These are phyloP conservation scores for Penicillium parvum DNA, from an alignment of 495 filamentous ascomycete species.

Conservation along the genomic window DNA sequence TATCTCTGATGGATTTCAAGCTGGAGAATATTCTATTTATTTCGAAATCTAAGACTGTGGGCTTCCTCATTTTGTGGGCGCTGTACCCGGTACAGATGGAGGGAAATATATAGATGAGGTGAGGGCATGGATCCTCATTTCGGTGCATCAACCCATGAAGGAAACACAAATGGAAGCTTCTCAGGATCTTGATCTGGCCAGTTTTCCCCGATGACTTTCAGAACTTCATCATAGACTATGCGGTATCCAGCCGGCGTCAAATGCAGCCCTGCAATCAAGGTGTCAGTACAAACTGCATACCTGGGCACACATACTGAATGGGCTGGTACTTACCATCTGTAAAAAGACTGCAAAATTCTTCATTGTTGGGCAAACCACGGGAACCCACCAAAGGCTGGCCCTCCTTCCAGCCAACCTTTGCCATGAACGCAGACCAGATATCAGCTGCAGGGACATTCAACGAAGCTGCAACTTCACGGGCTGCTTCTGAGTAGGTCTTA, in stretches of 20 bases:
- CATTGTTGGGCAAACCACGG: constrained; percentile 43
- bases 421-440: constrained; percentile 69
- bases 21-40: no score
- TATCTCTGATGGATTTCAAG: not conserved
- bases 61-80: not conserved
- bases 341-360: constrained; percentile 48
- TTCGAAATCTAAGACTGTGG: no score
- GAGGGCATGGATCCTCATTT: no score
- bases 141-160: constrained; percentile 48
- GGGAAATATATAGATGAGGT: no score
- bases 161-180: constrained; percentile 48
- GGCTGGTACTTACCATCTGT: constrained; percentile 50
- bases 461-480: constrained; percentile 58
- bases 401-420: constrained; percentile 57
- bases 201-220: constrained; percentile 46
- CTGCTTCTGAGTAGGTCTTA: constrained; percentile 67
- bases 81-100: no score
- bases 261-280: constrained; percentile 51
- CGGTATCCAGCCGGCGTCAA: constrained; percentile 58
- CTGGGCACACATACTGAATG: no score
- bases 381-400: constrained; percentile 52
- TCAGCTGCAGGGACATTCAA: constrained; percentile 65
- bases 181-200: constrained; percentile 60
- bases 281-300: constrained; percentile 9
- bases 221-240: constrained; percentile 53